These are phyloP conservation scores for apple (Malus domestica) DNA, from an alignment of 306 rosid species.

Conservation along the genomic window ASM211411v1 NC_041790.1:14033001-14033500, in stretches of 20 bases:
- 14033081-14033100: constrained; percentile 64
- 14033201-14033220: constrained; percentile 47
- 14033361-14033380: too few species aligned
- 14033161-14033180: constrained; percentile 51
- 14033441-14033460: constrained; percentile 51
- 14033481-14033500: constrained; percentile 54
- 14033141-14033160: constrained; percentile 40
- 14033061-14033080: constrained; percentile 49
- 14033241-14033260: constrained; percentile 38
- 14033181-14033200: constrained; percentile 49
- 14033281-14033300: constrained; percentile 21
- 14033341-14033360: too few species aligned
- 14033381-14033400: constrained; percentile 21
- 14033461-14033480: constrained; percentile 39
- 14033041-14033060: constrained; percentile 45
- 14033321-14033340: too few species aligned
- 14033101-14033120: constrained; percentile 60
- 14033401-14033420: constrained; percentile 60
- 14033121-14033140: constrained; percentile 54
- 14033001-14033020: constrained; percentile 54
- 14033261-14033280: constrained; percentile 55
- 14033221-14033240: constrained; percentile 39
- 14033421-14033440: constrained; percentile 55
- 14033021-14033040: constrained; percentile 57
- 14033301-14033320: too few species aligned